Base-by-base conservation (phyloP, 345 rosid species). In the Camelina hispida region DNA sequence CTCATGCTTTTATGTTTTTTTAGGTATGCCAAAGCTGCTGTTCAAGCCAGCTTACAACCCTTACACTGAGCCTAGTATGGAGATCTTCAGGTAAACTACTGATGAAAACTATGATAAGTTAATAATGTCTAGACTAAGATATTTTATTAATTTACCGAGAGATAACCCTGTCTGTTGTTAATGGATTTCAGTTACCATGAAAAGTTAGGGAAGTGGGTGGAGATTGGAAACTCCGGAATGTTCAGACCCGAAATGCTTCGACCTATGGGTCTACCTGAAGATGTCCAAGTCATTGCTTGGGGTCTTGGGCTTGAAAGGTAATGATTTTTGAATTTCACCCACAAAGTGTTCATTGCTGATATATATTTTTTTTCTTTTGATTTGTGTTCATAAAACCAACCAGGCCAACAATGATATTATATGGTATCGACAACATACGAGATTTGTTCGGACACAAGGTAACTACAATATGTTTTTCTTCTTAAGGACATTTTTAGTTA, bases 21-120 rank as follows among this genome's bases (percentile, higher is more conserved):
- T 80, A 95, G 99, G 99, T 46, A 95, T 92, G 99, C 78, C 93
- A 2, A 87, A 90, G 56, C 79, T 95, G 66, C 86, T 83, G 9
- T 95, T 95, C 90, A 92, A 90, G 85, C 96, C 92, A 70, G 93
- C 97, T 42, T 92, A 95, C 82, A 95, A 95, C 78, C 99, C 99
- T 9, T 95, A 95, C 54, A 95, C 99, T 0, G 97, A 95, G 58
- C 99, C 99, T 17, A 92, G 97, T 83, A 91, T 95, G 97, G 97
- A 92, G 80, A 87, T 94, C 58, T 90, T 88, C 88, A 90, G 96
- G 98, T 88, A n/a, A 77, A 63, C 12, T 37, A 23, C 25, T 1
- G n/a, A 2, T 56, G 35, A 40, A 28, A 28, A 43, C 2, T 14
- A 32, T 1, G 6, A 32, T 32, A 23, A 23, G 2, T 23, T 23